A percentile compares a stretch with the other conserved stretches of the same genome.
These are phyloP conservation scores for Hymenotorrendiella dingleyae DNA, from an alignment of 2,329 filamentous ascomycete genomes.

Conservation along the genomic window DNA sequence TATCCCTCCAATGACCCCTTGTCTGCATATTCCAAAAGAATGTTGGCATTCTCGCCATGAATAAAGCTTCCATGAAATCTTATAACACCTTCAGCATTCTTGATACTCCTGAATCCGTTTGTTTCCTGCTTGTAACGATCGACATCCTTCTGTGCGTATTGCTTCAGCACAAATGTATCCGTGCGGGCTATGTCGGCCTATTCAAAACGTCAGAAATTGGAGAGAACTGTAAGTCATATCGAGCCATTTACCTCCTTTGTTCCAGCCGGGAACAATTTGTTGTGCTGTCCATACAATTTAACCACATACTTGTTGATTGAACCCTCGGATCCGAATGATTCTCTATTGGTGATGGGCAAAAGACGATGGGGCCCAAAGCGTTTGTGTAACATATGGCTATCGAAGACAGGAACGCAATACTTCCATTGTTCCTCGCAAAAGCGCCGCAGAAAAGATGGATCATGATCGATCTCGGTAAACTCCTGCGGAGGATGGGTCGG, in stretches of 20 bases:
- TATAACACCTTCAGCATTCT: conserved; percentile 21
- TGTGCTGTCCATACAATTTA: conserved; percentile 24
- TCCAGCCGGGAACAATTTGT: conserved; percentile 13
- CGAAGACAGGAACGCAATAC: conserved; percentile 25
- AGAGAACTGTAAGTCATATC: not conserved
- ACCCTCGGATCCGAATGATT: conserved; percentile 14
- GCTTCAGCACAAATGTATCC: conserved; percentile 28
- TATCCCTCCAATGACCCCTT: conserved; percentile 30
- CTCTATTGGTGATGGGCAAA: conserved; percentile 24
- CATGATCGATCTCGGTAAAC: conserved; percentile 14
- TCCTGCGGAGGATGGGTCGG: conserved; percentile 10
- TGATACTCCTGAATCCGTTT: conserved; percentile 21
- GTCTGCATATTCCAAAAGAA: conserved; percentile 34
- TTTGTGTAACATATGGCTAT: conserved; percentile 17
- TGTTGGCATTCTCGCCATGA: conserved; percentile 26
- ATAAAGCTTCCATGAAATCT: conserved; percentile 26
- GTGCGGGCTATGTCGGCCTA: conserved; percentile 2
- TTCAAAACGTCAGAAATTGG: not conserved
- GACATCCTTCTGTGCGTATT: conserved; percentile 19
- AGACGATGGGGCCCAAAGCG: conserved; percentile 21
- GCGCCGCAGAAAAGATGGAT: conserved; percentile 17
- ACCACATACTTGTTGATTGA: conserved; percentile 20
- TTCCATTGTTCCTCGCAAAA: conserved; percentile 28
- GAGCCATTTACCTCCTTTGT: not conserved
- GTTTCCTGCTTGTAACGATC: conserved; percentile 25